Percentiles rank a stretch among this genome's conserved stretches.
Evolutionary conservation across 192 early-diverging fungal species (phyloP).

Genomic region (Coemansia erecta): DNA sequence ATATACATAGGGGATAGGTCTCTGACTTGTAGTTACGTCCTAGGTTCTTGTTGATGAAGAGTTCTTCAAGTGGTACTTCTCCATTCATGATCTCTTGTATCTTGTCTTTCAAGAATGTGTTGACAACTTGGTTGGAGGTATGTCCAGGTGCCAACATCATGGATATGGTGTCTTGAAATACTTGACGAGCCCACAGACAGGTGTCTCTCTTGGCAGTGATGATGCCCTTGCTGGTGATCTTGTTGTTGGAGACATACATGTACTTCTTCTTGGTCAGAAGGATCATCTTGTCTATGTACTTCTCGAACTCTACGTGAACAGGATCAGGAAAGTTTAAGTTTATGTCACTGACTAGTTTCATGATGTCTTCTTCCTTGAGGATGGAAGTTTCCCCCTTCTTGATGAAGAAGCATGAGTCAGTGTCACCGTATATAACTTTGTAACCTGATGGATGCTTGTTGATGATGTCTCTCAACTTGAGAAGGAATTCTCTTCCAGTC

Average conservation of each 20-base stretch:
- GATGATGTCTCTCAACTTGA: conserved; percentile 12
- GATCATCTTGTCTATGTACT: conserved; percentile 10
- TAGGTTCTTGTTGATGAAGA: conserved; percentile 13
- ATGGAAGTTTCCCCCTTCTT: background rate
- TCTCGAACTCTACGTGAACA: conserved; percentile 25
- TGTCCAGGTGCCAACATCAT: conserved; percentile 4
- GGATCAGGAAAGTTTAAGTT: conserved; percentile 12
- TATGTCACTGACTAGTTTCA: conserved; percentile 13
- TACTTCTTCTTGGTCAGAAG: conserved; percentile 28
- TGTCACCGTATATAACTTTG: conserved; percentile 29
- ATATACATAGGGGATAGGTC: conserved; percentile 13
- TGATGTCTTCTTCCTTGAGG: conserved; percentile 6
- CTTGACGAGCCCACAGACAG: conserved; percentile 16
- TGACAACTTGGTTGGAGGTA: conserved; percentile 1
- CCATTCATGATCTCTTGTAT: background rate
- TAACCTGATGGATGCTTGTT: conserved; percentile 2
- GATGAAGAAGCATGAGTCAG: conserved; percentile 28
- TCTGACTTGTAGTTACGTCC: conserved; percentile 14
- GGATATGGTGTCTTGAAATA: conserved; percentile 11
- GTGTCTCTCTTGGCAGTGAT: conserved; percentile 28
- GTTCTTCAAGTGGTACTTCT: background rate
- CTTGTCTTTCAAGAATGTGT: background rate
- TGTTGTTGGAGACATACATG: conserved; percentile 10
- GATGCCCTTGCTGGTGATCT: conserved; percentile 18
- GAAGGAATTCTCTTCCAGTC: conserved; percentile 14